Base-by-base conservation (phyloP, 768 basidiomycete genomes). In the Rubroboletus satanas region DNA sequence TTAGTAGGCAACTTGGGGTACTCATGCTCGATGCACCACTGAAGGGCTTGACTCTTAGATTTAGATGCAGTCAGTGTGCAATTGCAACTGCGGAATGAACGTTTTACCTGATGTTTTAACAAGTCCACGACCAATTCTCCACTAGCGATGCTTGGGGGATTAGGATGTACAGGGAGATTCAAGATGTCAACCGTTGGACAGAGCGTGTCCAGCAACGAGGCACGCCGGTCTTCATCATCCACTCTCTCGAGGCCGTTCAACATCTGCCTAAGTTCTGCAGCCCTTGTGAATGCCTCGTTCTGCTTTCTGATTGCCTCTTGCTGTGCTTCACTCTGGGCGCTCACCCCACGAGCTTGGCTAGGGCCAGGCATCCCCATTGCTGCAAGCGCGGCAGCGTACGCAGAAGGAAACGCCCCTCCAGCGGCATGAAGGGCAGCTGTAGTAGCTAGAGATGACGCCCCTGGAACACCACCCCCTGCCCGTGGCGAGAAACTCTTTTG, bases 21-120 rank as follows among this genome's bases (percentile, higher is more conserved):
- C 69, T 97, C 93, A 28, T 76, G 82, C 15, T 84, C 80, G 29
- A 95, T 77, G 61, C 90, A 90, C 93, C 94, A 97, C 63, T 86
- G 82, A 42, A 94, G 70, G 1, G 84, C 92, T 82, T 94, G 91
- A 47, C 74, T 84, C 91, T 93, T 51, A 14, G 41, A 23, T 29
- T 49, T 10, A 60, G 38, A 36, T 15, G 42, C 5, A 26, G 28
- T 58, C 21, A 54, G 37, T 6, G 2, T 8, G 26, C 23, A 21
- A 37, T 42, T 36, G 52, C 36, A 17, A 31, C 5, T 14, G 5
- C 37, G 26, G 14, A 42, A 28, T 15, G 17, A 31, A 37, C 37
- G 3, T 14, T 47, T 42, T 38, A 87, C 91, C 77, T 96, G 93
- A 62, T 95, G 94, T 56, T 82, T 88, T 28, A 96, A 66, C 44